Percentiles rank a stretch among this genome's conserved stretches.
These are phyloP conservation scores for Nidularia sp. DNA, from an alignment of 768 basidiomycete species.

Conservation along the genomic window DNA sequence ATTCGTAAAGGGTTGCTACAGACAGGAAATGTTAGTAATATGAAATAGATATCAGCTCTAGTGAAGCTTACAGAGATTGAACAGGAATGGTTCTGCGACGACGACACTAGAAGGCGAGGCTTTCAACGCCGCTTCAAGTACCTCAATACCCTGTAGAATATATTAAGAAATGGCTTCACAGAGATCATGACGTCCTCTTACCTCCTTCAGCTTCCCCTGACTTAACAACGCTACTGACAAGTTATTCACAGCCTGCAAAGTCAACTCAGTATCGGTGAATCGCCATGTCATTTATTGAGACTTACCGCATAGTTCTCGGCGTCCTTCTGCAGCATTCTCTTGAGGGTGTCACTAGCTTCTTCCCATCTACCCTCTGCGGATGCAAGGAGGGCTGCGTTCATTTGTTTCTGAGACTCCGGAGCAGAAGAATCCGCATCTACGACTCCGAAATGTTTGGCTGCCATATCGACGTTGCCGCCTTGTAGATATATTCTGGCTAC, in stretches of 20 bases:
- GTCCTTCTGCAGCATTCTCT: slow-evolving; percentile 42
- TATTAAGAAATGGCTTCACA: neutral
- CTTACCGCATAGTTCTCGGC: slow-evolving; percentile 58
- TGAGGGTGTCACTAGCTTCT: slow-evolving; percentile 41
- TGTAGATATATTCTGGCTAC: slow-evolving; percentile 75
- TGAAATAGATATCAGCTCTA: too few species aligned
- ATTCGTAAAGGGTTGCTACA: slow-evolving; percentile 78
- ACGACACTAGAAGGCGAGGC: slow-evolving; percentile 68
- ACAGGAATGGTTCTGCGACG: slow-evolving; percentile 78
- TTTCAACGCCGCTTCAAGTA: slow-evolving; percentile 58
- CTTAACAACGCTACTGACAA: slow-evolving; percentile 67
- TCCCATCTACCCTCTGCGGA: slow-evolving; percentile 71
- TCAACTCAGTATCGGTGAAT: too few species aligned
- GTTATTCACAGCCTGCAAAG: slow-evolving; percentile 66
- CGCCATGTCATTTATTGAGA: too few species aligned
- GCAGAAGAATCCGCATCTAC: slow-evolving; percentile 42
- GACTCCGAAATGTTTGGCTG: slow-evolving; percentile 52
- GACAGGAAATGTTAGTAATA: neutral
- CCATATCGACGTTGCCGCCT: slow-evolving; percentile 58
- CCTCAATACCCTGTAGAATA: slow-evolving; percentile 55
- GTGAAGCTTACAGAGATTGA: slow-evolving; percentile 72
- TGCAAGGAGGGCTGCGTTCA: slow-evolving; percentile 66
- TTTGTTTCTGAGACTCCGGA: slow-evolving; percentile 40
- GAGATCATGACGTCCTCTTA: slow-evolving; percentile 15
- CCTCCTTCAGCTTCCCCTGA: slow-evolving; percentile 73